Conservation (phyloP, 2,329 filamentous ascomycete species). For the Botrytis galanthina region DNA sequence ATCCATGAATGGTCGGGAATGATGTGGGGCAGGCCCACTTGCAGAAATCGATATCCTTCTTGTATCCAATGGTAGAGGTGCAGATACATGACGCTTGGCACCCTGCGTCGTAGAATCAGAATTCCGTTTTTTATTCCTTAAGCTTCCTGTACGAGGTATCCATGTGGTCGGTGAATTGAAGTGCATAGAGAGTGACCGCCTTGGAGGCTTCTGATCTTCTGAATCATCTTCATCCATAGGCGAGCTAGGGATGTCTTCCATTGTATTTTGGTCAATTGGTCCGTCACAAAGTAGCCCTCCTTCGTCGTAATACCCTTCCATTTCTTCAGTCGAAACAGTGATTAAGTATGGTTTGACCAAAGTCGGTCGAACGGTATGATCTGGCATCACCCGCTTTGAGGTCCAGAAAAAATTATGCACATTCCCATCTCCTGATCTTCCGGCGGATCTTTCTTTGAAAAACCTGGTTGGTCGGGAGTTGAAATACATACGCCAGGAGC, state of each 20-base stretch:
- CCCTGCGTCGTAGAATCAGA: conserved; percentile 44
- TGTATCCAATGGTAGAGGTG: conserved; percentile 43
- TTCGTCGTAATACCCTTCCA: conserved; percentile 29
- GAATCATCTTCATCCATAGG: conserved; percentile 17
- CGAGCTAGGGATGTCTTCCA: conserved; percentile 3
- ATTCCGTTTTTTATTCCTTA: conserved; percentile 54
- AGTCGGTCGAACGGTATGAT: conserved; percentile 33
- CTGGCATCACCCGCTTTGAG: conserved; percentile 35
- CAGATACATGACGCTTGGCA: conserved; percentile 54
- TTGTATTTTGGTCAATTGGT: conserved; percentile 26
- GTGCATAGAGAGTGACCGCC: conserved; percentile 58
- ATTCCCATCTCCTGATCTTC: conserved; percentile 32
- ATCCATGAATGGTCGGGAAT: conserved; percentile 30
- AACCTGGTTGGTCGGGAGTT: conserved; percentile 36
- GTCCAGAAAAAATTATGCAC: conserved; percentile 32
- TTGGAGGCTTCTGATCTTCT: conserved; percentile 44
- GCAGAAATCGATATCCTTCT: conserved; percentile 32
- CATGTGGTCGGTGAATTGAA: conserved; percentile 56
- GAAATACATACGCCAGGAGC: conserved; percentile 37
- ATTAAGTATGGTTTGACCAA: conserved; percentile 38
- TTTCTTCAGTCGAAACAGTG: conserved; percentile 21
- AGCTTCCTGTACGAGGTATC: conserved; percentile 56
- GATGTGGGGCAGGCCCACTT: conserved; percentile 28
- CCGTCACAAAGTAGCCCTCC: conserved; percentile 32
- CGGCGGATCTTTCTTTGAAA: conserved; percentile 34